These are phyloP conservation scores for Funneliformis mosseae DNA, from an alignment of 192 early-diverging fungal genomes.

Conservation along the genomic window DNA sequence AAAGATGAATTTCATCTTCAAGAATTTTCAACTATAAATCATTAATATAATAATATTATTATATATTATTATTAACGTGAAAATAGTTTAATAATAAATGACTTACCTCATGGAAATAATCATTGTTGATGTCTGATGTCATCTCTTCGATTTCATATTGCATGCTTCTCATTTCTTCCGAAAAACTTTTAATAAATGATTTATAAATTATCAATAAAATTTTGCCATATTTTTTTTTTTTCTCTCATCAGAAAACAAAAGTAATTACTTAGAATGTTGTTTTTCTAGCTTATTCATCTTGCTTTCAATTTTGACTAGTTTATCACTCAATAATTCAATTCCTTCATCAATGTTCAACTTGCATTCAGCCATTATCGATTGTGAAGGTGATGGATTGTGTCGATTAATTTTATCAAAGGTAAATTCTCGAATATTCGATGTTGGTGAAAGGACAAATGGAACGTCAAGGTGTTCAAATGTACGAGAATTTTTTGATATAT, in stretches of 20 bases:
- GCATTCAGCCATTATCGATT: background rate
- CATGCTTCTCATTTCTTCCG: constrained; percentile 10
- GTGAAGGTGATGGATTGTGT: too few relatives aligned
- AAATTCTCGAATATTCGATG: background rate
- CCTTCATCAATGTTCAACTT: background rate
- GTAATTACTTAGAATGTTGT: background rate
- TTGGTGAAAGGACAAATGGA: background rate
- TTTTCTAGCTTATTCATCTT: background rate
- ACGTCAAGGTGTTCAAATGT: background rate
- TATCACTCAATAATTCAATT: background rate
- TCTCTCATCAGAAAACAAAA: background rate
- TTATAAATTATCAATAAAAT: background rate
- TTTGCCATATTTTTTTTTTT: background rate
- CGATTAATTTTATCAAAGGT: background rate
- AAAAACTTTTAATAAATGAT: background rate
- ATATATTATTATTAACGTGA: background rate
- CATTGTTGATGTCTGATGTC: constrained; percentile 4
- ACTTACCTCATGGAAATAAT: constrained; percentile 24
- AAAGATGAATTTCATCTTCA: constrained; percentile 32
- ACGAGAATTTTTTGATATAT: background rate
- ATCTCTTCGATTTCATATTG: constrained; percentile 4
- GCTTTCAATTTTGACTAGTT: background rate
- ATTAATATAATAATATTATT: background rate
- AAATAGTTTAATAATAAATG: background rate
- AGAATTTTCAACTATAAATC: constrained; percentile 24